Base-by-base conservation (phyloP, 2,329 filamentous ascomycete species). In the Ophiostoma quercus region DNA sequence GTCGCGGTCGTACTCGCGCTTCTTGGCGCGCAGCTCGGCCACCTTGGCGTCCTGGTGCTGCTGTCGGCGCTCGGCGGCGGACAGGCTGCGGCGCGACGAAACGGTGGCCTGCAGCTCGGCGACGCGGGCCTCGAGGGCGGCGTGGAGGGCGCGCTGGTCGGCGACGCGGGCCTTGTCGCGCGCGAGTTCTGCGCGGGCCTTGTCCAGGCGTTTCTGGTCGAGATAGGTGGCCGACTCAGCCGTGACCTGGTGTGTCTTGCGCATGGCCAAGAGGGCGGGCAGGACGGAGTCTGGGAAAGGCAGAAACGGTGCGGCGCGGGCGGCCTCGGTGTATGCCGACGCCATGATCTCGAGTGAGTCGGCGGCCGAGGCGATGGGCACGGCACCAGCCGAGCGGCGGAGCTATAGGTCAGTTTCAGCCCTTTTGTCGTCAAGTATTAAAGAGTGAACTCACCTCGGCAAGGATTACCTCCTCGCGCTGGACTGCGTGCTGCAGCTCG, bases 221-320 rank as follows among this genome's bases (percentile, higher is more conserved):
- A 92, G 82, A 68, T 88, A 88, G 25, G 81, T 79, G 73, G 86
- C 87, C 22, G 88, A 90, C 74, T 92, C 88, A 71, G 83, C 78
- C 67, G 91, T 85, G 19, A 87, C 88, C 70, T 85, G 82, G 71
- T 89, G 84, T 2, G 89, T 88, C 74, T 85, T 87, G 68, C 90
- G 87, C 69, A 92, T 79, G 6, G 92, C 91, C 57, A 95, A 77
- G 4, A 96, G 81, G 7, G 88, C 87, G 3, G 91, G 90, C 7
- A 95, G 79, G 6, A 89, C 82, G 25, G 92, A 94, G 67, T 84
- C 86, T 11, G 86, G 80, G 32, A 84, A 82, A 2, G 92, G 91
- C 29, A 94, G 80, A 74, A 87, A 87, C 9, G 90, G 88, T 68
- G 88, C 84, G 16, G 84, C 82, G 62, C 84, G 80, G 14, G 87